These are phyloP conservation scores for Metschnikowia chrysomelidarum DNA, from an alignment of 805 yeast species.

Conservation along the genomic window DNA sequence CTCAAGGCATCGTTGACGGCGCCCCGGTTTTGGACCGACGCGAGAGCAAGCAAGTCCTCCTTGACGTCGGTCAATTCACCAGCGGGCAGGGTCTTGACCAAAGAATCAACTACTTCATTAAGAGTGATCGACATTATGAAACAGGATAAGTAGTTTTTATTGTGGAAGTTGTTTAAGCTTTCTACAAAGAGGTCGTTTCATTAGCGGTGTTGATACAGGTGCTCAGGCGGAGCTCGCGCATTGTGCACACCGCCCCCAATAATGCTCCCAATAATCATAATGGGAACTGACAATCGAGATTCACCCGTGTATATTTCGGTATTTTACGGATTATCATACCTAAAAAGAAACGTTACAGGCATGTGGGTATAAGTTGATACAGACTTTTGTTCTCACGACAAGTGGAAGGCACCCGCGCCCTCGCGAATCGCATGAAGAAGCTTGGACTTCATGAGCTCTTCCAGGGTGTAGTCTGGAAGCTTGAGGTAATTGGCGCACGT, in stretches of 20 bases:
- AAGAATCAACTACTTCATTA: conserved; percentile 26
- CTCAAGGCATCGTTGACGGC: conserved; percentile 30
- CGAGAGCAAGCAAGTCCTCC: conserved; percentile 25
- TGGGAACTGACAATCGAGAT: too few species aligned
- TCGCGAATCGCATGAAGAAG: conserved; percentile 74
- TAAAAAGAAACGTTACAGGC: background rate
- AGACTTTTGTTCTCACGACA: conserved; percentile 48
- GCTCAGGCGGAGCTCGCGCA: background rate
- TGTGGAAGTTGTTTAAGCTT: background rate
- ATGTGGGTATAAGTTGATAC: background rate
- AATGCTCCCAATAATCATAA: background rate
- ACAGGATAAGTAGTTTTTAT: background rate
- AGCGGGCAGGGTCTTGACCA: conserved; percentile 38
- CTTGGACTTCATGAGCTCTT: conserved; percentile 55
- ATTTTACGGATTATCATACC: too few species aligned
- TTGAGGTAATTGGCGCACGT: conserved; percentile 95
- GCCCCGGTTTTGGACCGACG: conserved; percentile 20
- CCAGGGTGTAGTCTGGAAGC: conserved; percentile 74
- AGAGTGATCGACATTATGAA: conserved; percentile 24
- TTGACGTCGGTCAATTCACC: conserved; percentile 35
- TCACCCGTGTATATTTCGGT: too few species aligned
- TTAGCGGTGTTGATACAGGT: conserved; percentile 7
- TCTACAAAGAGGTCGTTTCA: too few species aligned
- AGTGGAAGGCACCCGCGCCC: conserved; percentile 83
- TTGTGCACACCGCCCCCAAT: conserved; percentile 6